Conservation (phyloP, 163 green algal species). For the Scenedesmus sp. region DNA sequence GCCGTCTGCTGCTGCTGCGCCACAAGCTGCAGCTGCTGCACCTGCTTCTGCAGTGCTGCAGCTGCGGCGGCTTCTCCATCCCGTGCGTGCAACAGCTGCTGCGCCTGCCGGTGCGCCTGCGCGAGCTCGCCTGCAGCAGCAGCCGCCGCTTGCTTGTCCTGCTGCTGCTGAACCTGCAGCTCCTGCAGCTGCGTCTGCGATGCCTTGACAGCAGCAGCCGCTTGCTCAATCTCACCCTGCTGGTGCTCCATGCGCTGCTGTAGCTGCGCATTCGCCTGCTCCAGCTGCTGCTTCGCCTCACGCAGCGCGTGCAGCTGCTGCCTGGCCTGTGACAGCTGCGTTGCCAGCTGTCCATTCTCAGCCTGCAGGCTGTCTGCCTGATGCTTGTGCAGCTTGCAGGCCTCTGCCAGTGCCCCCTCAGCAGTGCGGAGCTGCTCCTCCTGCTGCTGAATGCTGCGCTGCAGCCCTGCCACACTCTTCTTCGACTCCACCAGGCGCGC, state of each 20-base stretch:
- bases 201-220: not conserved
- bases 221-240: slow-evolving; percentile 20
- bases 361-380: not conserved
- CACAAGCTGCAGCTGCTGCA: slow-evolving; percentile 7
- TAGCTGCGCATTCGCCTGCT: slow-evolving; percentile 10
- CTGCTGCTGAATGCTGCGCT: slow-evolving; percentile 27
- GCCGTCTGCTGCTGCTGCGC: not conserved
- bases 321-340: not conserved
- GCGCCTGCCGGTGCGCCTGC: slow-evolving; percentile 14
- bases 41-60: slow-evolving; percentile 35
- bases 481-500: not conserved
- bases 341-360: slow-evolving; percentile 26
- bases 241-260: slow-evolving; percentile 23
- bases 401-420: not conserved
- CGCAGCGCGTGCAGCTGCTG: slow-evolving; percentile 27
- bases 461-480: not conserved
- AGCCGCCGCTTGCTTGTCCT: slow-evolving; percentile 19
- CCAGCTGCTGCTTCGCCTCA: slow-evolving; percentile 3
- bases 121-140: slow-evolving; percentile 31
- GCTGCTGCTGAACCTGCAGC: slow-evolving; percentile 33
- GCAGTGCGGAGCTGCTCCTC: slow-evolving; percentile 6
- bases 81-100: slow-evolving; percentile 30
- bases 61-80: not conserved
- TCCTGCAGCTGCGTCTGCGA: slow-evolving; percentile 24
- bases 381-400: not conserved